Conservation (phyloP, 306 rosid species). For the Casuarina glauca region DNA sequence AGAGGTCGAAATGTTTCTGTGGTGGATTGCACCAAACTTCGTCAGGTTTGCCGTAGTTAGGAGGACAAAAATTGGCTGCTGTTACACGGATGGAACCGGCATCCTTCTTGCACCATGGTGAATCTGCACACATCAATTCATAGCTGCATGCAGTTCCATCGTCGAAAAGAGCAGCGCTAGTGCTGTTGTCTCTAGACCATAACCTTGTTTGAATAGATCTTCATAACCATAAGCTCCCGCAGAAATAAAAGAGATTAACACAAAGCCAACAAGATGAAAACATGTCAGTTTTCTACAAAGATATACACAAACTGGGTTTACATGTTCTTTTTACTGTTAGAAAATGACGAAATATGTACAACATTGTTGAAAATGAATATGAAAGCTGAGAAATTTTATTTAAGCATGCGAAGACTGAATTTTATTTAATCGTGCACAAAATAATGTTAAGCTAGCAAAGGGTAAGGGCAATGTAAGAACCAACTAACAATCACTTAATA, state of each 20-base stretch:
- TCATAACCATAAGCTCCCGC: conserved; percentile 9
- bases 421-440: too few relatives aligned
- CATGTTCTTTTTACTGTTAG: too few relatives aligned
- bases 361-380: too few relatives aligned
- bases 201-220: conserved; percentile 9
- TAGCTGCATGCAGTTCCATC: conserved; percentile 13
- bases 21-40: conserved; percentile 25
- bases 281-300: not conserved
- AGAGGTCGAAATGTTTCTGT: conserved; percentile 25
- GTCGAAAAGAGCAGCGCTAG: conserved; percentile 20
- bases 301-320: too few relatives aligned
- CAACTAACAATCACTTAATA: too few relatives aligned
- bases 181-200: conserved; percentile 17
- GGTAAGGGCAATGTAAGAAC: too few relatives aligned
- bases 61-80: conserved; percentile 27
- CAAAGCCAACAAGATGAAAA: not conserved
- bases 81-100: conserved; percentile 13
- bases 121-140: not conserved
- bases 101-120: conserved; percentile 12
- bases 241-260: not conserved
- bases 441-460: too few relatives aligned
- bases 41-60: not conserved
- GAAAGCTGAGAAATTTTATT: too few relatives aligned
- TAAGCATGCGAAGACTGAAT: too few relatives aligned
- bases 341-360: too few relatives aligned